Evolutionary conservation across 192 early-diverging fungal species (phyloP).

Genomic region (Obelidium mucronatum): DNA sequence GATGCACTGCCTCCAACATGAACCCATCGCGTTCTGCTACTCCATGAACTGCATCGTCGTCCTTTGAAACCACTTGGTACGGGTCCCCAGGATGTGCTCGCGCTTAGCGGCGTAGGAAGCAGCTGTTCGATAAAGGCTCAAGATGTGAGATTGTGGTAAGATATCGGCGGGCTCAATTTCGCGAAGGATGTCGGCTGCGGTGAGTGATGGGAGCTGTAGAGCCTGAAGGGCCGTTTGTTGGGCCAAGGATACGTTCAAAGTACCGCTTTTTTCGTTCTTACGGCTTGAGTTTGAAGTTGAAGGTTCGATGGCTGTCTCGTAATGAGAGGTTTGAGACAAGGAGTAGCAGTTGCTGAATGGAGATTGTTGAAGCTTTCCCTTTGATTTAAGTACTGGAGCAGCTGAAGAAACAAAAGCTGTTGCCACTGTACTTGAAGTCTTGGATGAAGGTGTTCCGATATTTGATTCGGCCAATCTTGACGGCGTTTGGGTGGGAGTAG

Average conservation of each 20-base stretch:
- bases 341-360: not conserved
- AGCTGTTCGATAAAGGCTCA: slow-evolving; percentile 36
- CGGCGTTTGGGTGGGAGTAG: too few species aligned
- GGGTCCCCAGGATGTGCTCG: slow-evolving; percentile 5
- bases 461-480: too few species aligned
- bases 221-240: not conserved
- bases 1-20: slow-evolving; percentile 10
- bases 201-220: slow-evolving; percentile 23
- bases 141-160: slow-evolving; percentile 11
- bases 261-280: too few species aligned
- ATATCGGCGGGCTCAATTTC: slow-evolving; percentile 35
- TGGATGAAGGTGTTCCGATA: too few species aligned
- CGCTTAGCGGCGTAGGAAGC: slow-evolving; percentile 3
- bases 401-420: too few species aligned
- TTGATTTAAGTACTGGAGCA: not conserved
- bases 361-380: not conserved
- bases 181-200: slow-evolving; percentile 18
- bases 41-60: not conserved
- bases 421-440: too few species aligned
- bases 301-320: not conserved
- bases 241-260: not conserved
- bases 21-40: slow-evolving; percentile 8
- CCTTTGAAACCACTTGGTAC: slow-evolving; percentile 31
- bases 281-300: too few species aligned
- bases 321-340: not conserved